Evolutionary conservation across 768 basidiomycete species (phyloP).

Genomic region (Candolleomyces eurysporus): DNA sequence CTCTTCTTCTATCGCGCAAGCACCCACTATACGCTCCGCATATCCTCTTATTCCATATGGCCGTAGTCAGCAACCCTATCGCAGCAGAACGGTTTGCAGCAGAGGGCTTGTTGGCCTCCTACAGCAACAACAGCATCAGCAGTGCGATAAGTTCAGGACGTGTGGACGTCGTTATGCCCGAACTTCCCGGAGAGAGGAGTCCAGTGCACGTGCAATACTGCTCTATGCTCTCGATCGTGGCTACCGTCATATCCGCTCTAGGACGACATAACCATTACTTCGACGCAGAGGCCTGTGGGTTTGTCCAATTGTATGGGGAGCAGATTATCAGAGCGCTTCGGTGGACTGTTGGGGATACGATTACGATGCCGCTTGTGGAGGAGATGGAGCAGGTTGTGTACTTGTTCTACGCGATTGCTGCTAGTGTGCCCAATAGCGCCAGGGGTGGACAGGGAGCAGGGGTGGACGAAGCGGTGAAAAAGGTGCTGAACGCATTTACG

Average conservation of each 20-base stretch:
- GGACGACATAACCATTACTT: constrained; percentile 74
- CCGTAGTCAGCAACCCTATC: constrained; percentile 69
- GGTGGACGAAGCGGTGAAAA: constrained; percentile 50
- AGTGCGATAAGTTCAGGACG: constrained; percentile 71
- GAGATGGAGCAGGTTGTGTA: constrained; percentile 81
- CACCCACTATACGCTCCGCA: constrained; percentile 74
- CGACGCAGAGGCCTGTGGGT: constrained; percentile 79
- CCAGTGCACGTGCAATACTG: constrained; percentile 83
- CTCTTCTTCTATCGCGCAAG: constrained; percentile 58
- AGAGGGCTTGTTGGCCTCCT: constrained; percentile 77
- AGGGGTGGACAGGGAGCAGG: constrained; percentile 17
- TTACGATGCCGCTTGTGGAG: constrained; percentile 75
- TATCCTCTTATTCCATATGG: constrained; percentile 83
- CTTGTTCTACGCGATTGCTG: constrained; percentile 73
- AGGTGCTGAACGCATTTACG: constrained; percentile 68
- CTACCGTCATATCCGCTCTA: constrained; percentile 64
- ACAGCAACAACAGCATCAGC: constrained; percentile 80
- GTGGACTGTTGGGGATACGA: constrained; percentile 78
- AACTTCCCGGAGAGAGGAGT: constrained; percentile 72
- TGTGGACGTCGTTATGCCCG: constrained; percentile 64
- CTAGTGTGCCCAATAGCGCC: constrained; percentile 46
- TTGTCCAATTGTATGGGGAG: constrained; percentile 80
- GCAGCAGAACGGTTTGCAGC: constrained; percentile 85
- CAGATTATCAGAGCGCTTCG: constrained; percentile 76
- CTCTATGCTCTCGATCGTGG: constrained; percentile 76